Evolutionary conservation across 2,329 filamentous ascomycete genomes (phyloP).

Genomic region (Scedosporium dehoogii): DNA sequence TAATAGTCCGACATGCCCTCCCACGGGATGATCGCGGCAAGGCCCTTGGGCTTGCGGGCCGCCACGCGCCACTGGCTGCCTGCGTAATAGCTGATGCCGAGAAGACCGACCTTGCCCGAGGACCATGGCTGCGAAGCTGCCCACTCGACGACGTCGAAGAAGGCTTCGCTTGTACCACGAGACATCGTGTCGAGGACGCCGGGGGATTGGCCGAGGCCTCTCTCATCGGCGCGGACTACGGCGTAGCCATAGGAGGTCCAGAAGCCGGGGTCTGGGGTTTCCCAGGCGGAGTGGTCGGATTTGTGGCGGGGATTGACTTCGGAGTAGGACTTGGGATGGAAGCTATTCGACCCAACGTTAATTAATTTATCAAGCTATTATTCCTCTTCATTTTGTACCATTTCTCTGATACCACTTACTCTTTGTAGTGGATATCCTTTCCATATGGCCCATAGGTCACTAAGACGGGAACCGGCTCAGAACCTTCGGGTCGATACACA

Average conservation of each 20-base stretch:
- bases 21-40: conserved; percentile 37
- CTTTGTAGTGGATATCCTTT: conserved; percentile 58
- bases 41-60: conserved; percentile 30
- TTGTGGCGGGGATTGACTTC: conserved; percentile 45
- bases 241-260: conserved; percentile 47
- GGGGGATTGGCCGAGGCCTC: conserved; percentile 35
- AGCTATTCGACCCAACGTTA: conserved; percentile 15
- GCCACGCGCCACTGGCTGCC: conserved; percentile 37
- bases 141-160: conserved; percentile 38
- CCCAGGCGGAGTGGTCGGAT: conserved; percentile 46
- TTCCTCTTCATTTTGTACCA: too few species aligned
- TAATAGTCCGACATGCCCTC: conserved; percentile 47
- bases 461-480: conserved; percentile 40
- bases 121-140: conserved; percentile 34
- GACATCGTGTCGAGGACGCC: conserved; percentile 40
- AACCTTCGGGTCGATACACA: conserved; percentile 24
- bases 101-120: conserved; percentile 33
- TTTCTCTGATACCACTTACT: conserved; percentile 20
- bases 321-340: conserved; percentile 27
- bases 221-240: conserved; percentile 42
- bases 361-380: too few species aligned
- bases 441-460: conserved; percentile 67
- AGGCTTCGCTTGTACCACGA: conserved; percentile 34
- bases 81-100: conserved; percentile 36
- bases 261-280: conserved; percentile 46